Percentiles rank a stretch among this genome's conserved stretches.
These are phyloP conservation scores for Naganishia antarctica DNA, from an alignment of 768 basidiomycete genomes.

Conservation along the genomic window DNA sequence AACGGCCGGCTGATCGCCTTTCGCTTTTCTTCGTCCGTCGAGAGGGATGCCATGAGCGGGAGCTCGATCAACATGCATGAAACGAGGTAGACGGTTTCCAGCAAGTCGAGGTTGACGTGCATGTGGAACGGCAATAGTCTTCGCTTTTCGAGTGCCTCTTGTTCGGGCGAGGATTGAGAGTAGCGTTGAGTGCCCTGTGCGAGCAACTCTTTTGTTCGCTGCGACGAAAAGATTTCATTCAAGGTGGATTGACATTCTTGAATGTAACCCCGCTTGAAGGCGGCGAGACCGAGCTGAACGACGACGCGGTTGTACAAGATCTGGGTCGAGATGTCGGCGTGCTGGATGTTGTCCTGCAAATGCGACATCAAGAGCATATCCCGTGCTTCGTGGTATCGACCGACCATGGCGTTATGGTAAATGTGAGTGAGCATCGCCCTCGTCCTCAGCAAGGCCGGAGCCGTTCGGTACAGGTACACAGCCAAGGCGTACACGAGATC, in stretches of 20 bases:
- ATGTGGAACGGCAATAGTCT: conserved; percentile 97
- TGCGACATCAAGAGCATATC: conserved; percentile 99
- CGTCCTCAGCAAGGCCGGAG: conserved; percentile 85
- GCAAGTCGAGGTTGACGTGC: conserved; percentile 96
- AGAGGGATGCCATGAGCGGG: conserved; percentile 85
- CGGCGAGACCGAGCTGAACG: conserved; percentile 93
- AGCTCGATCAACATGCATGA: conserved; percentile 99
- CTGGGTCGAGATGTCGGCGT: conserved; percentile 93
- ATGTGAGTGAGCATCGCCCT: conserved; percentile 97
- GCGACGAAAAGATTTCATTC: conserved; percentile 92
- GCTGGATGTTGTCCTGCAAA: conserved; percentile 90
- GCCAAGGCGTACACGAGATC: conserved; percentile 82
- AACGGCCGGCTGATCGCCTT: conserved; percentile 95
- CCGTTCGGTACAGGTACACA: conserved; percentile 85
- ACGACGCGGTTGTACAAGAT: conserved; percentile 97
- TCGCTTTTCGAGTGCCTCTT: conserved; percentile 93
- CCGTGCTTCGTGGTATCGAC: conserved; percentile 91
- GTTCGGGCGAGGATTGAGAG: conserved; percentile 70
- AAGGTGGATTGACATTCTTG: conserved; percentile 87
- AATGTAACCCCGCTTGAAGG: conserved; percentile 91
- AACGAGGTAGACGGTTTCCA: conserved; percentile 95
- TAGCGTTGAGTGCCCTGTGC: conserved; percentile 94
- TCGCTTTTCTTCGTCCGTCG: conserved; percentile 87
- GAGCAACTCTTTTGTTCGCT: conserved; percentile 92
- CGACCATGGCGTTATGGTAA: conserved; percentile 92